Conservation (phyloP, 23 red algal species). For the Gracilaria caudata region DNA sequence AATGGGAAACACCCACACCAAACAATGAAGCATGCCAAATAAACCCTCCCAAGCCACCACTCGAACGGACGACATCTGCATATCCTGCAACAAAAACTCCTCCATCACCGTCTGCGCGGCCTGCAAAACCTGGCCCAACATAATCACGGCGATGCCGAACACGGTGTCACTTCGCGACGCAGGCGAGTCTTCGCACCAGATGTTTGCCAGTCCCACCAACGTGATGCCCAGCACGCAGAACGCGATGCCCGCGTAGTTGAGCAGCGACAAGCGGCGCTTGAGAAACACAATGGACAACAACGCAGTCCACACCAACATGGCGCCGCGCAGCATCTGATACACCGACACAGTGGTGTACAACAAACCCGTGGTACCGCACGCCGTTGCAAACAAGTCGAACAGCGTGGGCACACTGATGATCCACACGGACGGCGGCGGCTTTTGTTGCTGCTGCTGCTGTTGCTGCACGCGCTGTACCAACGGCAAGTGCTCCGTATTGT, state of each 20-base stretch:
- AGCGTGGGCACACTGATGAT: slow-evolving; percentile 80
- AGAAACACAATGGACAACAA: slow-evolving; percentile 81
- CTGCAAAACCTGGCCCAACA: slow-evolving; percentile 87
- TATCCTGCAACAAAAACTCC: slow-evolving; percentile 87
- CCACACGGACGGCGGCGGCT: slow-evolving; percentile 46
- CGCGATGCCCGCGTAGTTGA: slow-evolving; percentile 75
- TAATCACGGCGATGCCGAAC: slow-evolving; percentile 84
- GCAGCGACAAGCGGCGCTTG: slow-evolving; percentile 50
- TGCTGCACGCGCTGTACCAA: neutral
- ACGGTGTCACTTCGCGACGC: slow-evolving; percentile 18
- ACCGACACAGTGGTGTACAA: slow-evolving; percentile 92
- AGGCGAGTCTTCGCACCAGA: slow-evolving; percentile 23
- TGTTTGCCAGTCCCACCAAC: slow-evolving; percentile 81
- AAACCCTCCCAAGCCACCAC: slow-evolving; percentile 96
- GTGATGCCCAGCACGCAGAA: slow-evolving; percentile 73
- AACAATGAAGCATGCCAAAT: slow-evolving; percentile 81
- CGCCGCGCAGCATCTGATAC: slow-evolving; percentile 93
- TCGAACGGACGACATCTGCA: slow-evolving; percentile 82
- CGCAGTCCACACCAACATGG: slow-evolving; percentile 80
- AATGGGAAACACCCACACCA: slow-evolving; percentile 82
- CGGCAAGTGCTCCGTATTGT: neutral
- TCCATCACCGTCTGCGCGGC: slow-evolving; percentile 88
- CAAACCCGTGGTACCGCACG: slow-evolving; percentile 82
- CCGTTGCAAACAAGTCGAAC: slow-evolving; percentile 89
- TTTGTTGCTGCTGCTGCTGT: neutral